Evolutionary conservation across 441 rosid species (phyloP).

Genomic region (Croton laevigatus): DNA sequence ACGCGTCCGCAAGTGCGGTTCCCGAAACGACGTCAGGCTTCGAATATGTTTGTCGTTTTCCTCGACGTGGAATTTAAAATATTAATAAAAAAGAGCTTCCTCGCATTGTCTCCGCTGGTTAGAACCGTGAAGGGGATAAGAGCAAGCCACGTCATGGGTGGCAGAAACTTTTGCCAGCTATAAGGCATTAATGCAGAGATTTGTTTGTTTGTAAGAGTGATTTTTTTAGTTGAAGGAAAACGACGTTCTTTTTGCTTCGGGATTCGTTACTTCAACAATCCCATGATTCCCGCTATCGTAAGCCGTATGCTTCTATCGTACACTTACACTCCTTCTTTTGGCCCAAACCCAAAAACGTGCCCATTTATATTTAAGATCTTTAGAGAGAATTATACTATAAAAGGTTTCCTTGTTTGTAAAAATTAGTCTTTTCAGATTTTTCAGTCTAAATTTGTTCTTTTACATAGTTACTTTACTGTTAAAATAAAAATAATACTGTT

Average conservation of each 20-base stretch:
- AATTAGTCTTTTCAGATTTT: no score
- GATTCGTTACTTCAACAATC: slow-evolving; percentile 23
- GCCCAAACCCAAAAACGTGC: not conserved
- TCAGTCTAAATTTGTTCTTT: no score
- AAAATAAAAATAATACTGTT: no score
- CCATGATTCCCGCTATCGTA: slow-evolving; percentile 35
- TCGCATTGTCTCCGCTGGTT: slow-evolving; percentile 23
- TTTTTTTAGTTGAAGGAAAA: slow-evolving; percentile 1
- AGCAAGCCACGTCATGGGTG: slow-evolving; percentile 18
- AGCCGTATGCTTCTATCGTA: slow-evolving; percentile 31
- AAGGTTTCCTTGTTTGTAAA: no score
- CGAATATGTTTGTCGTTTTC: not conserved
- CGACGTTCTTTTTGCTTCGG: slow-evolving; percentile 22
- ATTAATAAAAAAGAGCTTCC: not conserved
- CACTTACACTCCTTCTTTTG: not conserved
- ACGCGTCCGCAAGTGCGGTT: slow-evolving; percentile 13
- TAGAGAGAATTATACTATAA: no score
- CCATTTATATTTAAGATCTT: not conserved
- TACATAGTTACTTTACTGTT: no score
- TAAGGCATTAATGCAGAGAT: slow-evolving; percentile 27
- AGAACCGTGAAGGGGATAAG: slow-evolving; percentile 34
- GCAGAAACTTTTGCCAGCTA: slow-evolving; percentile 40
- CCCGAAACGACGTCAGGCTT: slow-evolving; percentile 24
- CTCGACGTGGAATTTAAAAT: not conserved
- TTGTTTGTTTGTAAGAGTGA: slow-evolving; percentile 5